These are phyloP conservation scores for Cynanchum wilfordii DNA, from an alignment of 257 asterid genomes.

Conservation along the genomic window DNA sequence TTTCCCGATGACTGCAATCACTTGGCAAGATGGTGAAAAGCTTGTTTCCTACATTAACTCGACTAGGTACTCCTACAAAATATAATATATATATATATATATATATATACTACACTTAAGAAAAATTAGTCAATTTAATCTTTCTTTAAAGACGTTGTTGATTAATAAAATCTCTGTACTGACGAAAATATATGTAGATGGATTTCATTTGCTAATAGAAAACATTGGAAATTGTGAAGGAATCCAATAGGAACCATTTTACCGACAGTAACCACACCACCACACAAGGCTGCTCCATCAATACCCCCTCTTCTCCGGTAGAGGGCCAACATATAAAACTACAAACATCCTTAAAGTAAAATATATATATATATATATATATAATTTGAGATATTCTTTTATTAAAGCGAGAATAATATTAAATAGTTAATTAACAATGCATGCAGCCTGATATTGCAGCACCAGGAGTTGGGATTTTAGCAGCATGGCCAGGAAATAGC, in stretches of 20 bases:
- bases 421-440: too few relatives aligned
- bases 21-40: constrained; percentile 36
- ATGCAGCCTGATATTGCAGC: constrained; percentile 76
- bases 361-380: too few relatives aligned
- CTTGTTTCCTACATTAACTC: constrained; percentile 52
- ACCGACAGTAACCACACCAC: constrained; percentile 35
- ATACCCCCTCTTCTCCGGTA: constrained; percentile 56
- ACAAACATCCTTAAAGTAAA: constrained; percentile 61
- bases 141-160: too few relatives aligned
- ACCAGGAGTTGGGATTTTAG: constrained; percentile 72
- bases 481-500: constrained; percentile 60
- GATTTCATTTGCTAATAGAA: too few relatives aligned
- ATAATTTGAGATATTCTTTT: too few relatives aligned
- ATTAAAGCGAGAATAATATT: too few relatives aligned
- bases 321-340: constrained; percentile 42
- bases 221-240: constrained; percentile 8
- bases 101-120: too few relatives aligned
- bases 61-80: constrained; percentile 35
- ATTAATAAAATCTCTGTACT: too few relatives aligned
- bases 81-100: too few relatives aligned
- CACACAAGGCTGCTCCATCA: constrained; percentile 57
- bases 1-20: constrained; percentile 34
- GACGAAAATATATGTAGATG: too few relatives aligned
- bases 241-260: constrained; percentile 56
- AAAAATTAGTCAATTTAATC: too few relatives aligned